Percentiles rank a stretch among this genome's conserved stretches.
phyloP scores from a whole-genome alignment of 805 yeast species.

The Sugiyamaella marilandica region DNA sequence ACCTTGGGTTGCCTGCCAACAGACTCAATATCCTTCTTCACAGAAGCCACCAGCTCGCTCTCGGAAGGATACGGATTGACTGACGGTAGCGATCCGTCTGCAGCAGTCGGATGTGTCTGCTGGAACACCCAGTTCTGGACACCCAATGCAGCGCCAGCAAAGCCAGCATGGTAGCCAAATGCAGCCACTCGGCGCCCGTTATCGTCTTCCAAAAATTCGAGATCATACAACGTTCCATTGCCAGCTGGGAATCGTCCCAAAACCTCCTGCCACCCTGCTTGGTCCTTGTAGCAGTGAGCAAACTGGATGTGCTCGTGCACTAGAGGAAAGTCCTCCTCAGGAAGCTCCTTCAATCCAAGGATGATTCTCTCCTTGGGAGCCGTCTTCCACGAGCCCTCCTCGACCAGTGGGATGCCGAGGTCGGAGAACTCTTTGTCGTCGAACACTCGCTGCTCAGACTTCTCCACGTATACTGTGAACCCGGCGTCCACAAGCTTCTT shows the following conservation, averaged over 20 bases:
- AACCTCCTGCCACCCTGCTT: conserved; percentile 95
- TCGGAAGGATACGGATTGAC: conserved; percentile 83
- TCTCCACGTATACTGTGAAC: conserved; percentile 83
- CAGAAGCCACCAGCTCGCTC: conserved; percentile 53
- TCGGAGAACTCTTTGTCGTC: conserved; percentile 63
- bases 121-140: conserved; percentile 92
- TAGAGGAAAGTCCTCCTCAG: conserved; percentile 86
- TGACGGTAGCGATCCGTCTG: conserved; percentile 64
- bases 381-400: conserved; percentile 85
- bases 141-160: conserved; percentile 98
- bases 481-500: conserved; percentile 81
- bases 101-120: conserved; percentile 57
- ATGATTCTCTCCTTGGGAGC: conserved; percentile 91
- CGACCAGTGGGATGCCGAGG: conserved; percentile 84
- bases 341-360: conserved; percentile 91
- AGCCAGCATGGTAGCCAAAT: conserved; percentile 99
- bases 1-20: conserved; percentile 70
- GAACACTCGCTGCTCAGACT: conserved; percentile 79
- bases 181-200: conserved; percentile 99
- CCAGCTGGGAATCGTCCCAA: conserved; percentile 86
- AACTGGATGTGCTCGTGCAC: conserved; percentile 96
- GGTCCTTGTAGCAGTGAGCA: conserved; percentile 98
- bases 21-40: conserved; percentile 47
- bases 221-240: conserved; percentile 82
- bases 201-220: conserved; percentile 91